Evolutionary conservation across 2,329 filamentous ascomycete genomes (phyloP).

Genomic region (Aspergillus spinulosporus): DNA sequence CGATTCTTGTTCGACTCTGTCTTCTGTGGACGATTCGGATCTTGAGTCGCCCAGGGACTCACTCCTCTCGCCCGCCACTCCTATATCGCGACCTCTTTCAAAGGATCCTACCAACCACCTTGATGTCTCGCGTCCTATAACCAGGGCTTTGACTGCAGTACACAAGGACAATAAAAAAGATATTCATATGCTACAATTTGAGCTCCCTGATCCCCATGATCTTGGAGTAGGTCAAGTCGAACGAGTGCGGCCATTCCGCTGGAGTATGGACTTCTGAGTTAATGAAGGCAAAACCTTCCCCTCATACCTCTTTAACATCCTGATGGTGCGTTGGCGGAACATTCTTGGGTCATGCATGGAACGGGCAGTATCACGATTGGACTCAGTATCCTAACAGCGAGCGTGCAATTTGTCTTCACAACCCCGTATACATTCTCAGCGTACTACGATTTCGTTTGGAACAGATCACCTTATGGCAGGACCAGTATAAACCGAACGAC

Average conservation of each 20-base stretch:
- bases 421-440: constrained; percentile 9
- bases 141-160: constrained; percentile 36
- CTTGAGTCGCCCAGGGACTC: constrained; percentile 29
- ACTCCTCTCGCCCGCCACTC: constrained; percentile 38
- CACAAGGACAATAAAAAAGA: constrained; percentile 35
- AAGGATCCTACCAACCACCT: constrained; percentile 36
- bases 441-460: constrained; percentile 7
- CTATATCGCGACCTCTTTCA: constrained; percentile 38
- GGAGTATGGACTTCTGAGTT: constrained; percentile 47
- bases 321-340: neutral
- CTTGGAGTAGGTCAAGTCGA: constrained; percentile 35
- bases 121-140: constrained; percentile 33
- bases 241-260: constrained; percentile 41
- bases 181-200: constrained; percentile 38
- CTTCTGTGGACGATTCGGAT: constrained; percentile 29
- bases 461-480: constrained; percentile 15
- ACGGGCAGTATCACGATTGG: constrained; percentile 9
- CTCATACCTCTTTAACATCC: constrained; percentile 1
- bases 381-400: constrained; percentile 4
- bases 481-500: constrained; percentile 13
- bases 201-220: constrained; percentile 37
- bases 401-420: neutral
- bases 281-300: neutral
- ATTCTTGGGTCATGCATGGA: constrained; percentile 6
- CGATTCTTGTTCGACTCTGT: constrained; percentile 35